These are phyloP conservation scores for Diaporthe eres DNA, from an alignment of 2,329 filamentous ascomycete species.

Conservation along the genomic window DNA sequence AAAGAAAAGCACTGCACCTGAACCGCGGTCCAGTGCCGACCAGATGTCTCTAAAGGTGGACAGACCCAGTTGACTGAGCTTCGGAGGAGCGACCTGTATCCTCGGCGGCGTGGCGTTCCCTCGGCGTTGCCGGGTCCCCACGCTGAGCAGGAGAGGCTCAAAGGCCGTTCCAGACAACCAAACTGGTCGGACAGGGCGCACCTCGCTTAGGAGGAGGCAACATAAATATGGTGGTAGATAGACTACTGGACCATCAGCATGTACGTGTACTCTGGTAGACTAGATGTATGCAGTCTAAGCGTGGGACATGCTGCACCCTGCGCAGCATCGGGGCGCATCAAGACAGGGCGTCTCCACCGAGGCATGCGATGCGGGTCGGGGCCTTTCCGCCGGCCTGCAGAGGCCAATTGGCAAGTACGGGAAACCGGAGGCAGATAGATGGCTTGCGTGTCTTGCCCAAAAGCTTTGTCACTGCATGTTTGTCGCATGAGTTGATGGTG, in stretches of 20 bases:
- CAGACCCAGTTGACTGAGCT: neutral
- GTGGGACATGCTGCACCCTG: slow-evolving; percentile 7
- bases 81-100: neutral
- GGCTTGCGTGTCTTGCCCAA: neutral
- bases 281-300: slow-evolving; percentile 10
- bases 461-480: neutral
- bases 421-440: neutral
- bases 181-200: neutral
- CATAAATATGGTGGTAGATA: neutral
- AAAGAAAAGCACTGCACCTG: neutral
- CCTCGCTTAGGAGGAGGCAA: slow-evolving; percentile 14
- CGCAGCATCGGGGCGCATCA: neutral
- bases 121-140: slow-evolving; percentile 28
- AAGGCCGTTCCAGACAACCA: slow-evolving; percentile 29
- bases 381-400: slow-evolving; percentile 17
- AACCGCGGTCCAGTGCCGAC: neutral
- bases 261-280: neutral
- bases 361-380: slow-evolving; percentile 11
- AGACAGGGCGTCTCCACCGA: slow-evolving; percentile 4
- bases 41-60: neutral
- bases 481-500: neutral
- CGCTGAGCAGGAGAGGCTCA: neutral
- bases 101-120: neutral
- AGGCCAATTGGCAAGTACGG: neutral
- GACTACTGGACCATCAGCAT: slow-evolving; percentile 5